phyloP scores from a whole-genome alignment of 164 flowering plant species.

The Tetracentron sinense region DNA sequence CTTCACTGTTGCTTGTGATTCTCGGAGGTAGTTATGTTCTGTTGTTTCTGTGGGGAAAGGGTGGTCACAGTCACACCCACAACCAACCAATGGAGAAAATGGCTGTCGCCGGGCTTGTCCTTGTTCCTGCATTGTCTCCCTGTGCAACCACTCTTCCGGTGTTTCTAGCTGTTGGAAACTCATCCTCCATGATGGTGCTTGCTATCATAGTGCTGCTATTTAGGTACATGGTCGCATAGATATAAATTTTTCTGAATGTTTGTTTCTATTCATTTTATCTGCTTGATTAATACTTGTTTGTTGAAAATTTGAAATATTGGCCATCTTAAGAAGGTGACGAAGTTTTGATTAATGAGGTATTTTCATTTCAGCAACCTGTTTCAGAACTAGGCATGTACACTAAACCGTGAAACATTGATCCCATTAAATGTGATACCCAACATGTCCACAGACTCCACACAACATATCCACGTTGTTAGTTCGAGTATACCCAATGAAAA shows the following conservation, averaged over 20 bases:
- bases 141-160: conserved; percentile 99
- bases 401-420: too few species aligned
- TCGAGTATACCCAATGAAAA: too few species aligned
- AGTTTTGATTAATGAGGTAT: too few species aligned
- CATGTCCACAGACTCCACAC: too few species aligned
- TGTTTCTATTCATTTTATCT: neutral
- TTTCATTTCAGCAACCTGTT: too few species aligned
- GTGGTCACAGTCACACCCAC: conserved; percentile 91
- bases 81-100: conserved; percentile 98
- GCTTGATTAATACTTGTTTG: too few species aligned
- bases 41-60: conserved; percentile 72
- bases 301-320: too few species aligned
- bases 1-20: conserved; percentile 80
- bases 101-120: conserved; percentile 98
- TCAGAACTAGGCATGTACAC: too few species aligned
- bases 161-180: conserved; percentile 97
- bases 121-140: conserved; percentile 97
- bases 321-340: too few species aligned
- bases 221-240: conserved; percentile 46
- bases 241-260: neutral
- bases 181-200: conserved; percentile 94
- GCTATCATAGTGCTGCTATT: conserved; percentile 91
- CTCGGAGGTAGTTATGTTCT: conserved; percentile 85
- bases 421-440: too few species aligned
- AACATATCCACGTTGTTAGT: too few species aligned